Base-by-base conservation (phyloP, 768 basidiomycete species). In the Lactarius vividus region DNA sequence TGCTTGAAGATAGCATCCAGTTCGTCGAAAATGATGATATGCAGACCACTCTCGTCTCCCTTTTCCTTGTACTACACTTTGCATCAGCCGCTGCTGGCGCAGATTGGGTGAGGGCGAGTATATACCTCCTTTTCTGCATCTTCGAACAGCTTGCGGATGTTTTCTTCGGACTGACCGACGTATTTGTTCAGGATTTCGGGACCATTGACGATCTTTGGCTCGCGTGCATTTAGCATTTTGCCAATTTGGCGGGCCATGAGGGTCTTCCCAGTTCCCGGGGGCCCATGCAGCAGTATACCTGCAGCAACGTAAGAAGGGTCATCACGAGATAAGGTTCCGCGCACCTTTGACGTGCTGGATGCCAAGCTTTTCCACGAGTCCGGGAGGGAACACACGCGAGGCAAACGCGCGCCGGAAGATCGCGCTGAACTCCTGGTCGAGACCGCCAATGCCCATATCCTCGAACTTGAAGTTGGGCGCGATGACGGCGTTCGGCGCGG, bases 11-110 rank as follows among this genome's bases (percentile, higher is more conserved):
- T 92, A 18, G 97, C 97, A 73, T 99, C 97, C 71, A 99, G 77
- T 77, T 99, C 97, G 75, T 99, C 97, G 73, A 99, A 99, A 67
- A 99, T 99, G 79, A 99, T 98, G 79, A 99, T 98, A 73, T 99
- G 97, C 56, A 99, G 78, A 3, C 94, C 95, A 77, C 94, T 96
- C 71, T 98, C 96, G 70, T 98, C 96, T 8, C 90, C 92, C 77
- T 97, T 98, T 71, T 92, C 93, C 76, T 97, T 98, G 81, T 96
- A 98, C 92, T 96, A 70, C 4, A 37, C 31, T 16, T 2, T 11
- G 28, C n/a, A 61, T 72, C 35, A 70, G 60, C 7, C 62, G 46
- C 11, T 35, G 16, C 5, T 18, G 1, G 58, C 7, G n/a, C 33
- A 15, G 42, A 7, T 8, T 61, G 55, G 26, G 53, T 31, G 37